Base-by-base conservation (phyloP, 495 filamentous ascomycete genomes). In the Talaromyces liani region DNA sequence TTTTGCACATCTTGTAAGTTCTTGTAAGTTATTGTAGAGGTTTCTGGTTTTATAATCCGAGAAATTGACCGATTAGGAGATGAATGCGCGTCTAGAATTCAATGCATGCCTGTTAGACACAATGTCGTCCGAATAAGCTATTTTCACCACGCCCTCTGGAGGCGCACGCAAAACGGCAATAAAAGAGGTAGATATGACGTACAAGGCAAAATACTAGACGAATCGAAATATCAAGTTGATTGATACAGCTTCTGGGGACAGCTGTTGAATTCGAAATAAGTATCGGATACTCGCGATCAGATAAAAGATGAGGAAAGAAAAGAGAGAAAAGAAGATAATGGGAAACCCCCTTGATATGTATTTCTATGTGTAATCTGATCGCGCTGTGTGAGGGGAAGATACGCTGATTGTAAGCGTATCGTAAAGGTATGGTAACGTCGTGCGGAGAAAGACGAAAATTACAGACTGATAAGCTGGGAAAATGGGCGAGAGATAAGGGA, bases 1-100 rank as follows among this genome's bases (percentile, higher is more conserved):
- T 75, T 71, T 73, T 79, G 67, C 81, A 84, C 81, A 84, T 84
- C 12, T 45, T 61, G 36, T 22, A n/a, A 3, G 20, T 25, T 51
- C 22, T 53, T 62, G 22, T 22, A n/a, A 3, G 20, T 25, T 51
- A 10, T 53, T 62, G 22, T 34, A 25, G 27, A 27, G 27, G 27
- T 3, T 3, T 27, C 27, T 27, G 27, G 27, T 27, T 27, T 27
- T 27, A 27, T 27, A 27, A 27, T 27, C 27, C 27, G 27, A 27
- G 27, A 27, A 27, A 27, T 27, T 27, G 27, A 27, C 27, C 27
- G 27, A 27, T 27, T 27, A 27, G 27, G 27, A 27, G 27, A 27
- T 27, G 27, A 5, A 27, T 27, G 14, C 2, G 33, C 33, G 33
- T 3, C 41, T 45, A 18, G 6, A 18, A 31, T 45, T 6, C 10